Base-by-base conservation (phyloP, 495 filamentous ascomycete genomes). In the Daldinia childiae region DNA sequence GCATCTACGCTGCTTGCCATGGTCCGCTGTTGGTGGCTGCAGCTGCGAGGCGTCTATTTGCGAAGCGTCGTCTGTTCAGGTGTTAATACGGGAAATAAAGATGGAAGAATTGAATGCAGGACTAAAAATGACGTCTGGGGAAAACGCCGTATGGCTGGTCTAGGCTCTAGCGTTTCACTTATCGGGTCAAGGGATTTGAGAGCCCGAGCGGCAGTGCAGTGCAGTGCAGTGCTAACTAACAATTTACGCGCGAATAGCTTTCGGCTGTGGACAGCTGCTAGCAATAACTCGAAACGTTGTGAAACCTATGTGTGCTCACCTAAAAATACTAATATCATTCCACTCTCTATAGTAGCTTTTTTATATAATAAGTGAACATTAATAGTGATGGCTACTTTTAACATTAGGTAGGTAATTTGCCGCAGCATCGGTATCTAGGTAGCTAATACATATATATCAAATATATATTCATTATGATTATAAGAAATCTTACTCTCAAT, bases 1-100 rank as follows among this genome's bases (percentile, higher is more conserved):
- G 90, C 88, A 78, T 97, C 93, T 38, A 94, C 93, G 65, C 85
- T 89, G 61, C 85, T 86, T 71, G 90, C 91, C 91, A 93, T 94
- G 34, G 43, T 64, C 63, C 21, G 63, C 51, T 43, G 30, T 43
- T 21, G 36, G 36, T n/a, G n/a, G 62, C 24, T 41, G 38, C 29
- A 14, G 39, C 30, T 24, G 19, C 15, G 38, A 54, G 24, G 17
- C 54, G 34, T n/a, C 3, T 45, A 21, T 45, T 45, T 56, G 7
- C 15, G 48, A 54, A 11, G 17, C 54, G 34, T 24, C 6, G 24
- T 62, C 36, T 58, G 6, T 57, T 32, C 26, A 58, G 32, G 41
- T 14, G 11, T 56, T 54, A 39, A 27, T 30, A 26, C 21, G 32
- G 39, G 43, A 66, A 50, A 62, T 21, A 38, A 63, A 39, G 62